Base-by-base conservation (phyloP, 75 land plant species). In the Selaginella moellendorffii region DNA sequence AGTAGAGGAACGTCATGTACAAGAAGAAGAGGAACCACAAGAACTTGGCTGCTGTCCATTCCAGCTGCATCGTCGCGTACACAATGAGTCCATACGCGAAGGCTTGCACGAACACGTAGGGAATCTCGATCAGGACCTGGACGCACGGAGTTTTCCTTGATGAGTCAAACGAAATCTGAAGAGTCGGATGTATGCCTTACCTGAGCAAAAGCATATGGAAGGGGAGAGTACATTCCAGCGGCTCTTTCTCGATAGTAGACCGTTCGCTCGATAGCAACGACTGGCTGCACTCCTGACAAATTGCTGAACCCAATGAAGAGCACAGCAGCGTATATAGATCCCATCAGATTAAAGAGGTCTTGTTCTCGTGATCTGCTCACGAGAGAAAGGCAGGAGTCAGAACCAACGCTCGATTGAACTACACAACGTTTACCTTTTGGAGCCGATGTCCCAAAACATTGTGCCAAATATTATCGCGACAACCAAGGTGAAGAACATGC, bases 1-100 rank as follows among this genome's bases (percentile, higher is more conserved):
- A 85, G 75, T 82, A 82, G 29, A 87, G 71, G 61, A 87, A 85
- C 85, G 72, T 77, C 72, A 30, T 71, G 80, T 89, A 82, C 77
- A 54, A 81, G 68, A 68, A 78, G 60, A 81, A 81, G 27, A 72
- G 53, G 71, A 69, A 82, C 72, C 65, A 75, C 0, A 82, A 70
- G 77, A 79, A 85, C 76, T 80, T 85, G 56, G 21, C 73, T 1
- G 63, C 59, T 0, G 54, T 42, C 85, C 82, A 82, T 0, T 68
- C 26, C 54, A 82, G 80, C n/a, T 68, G 72, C 2, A 85, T 73
- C 85, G 80, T 77, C 0, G 82, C 63, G 72, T 78, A 85, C 26
- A 75, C 66, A 54, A 82, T 30, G 19, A 73, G 52, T 20, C 65
- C 31, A 63, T 79, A 85, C 1, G 79, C 2, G 0, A 72, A 29